Percentiles rank a stretch among this genome's conserved stretches.
These are phyloP conservation scores for Iris pallida DNA, from an alignment of 116 monocot genomes.

Conservation along the genomic window DNA sequence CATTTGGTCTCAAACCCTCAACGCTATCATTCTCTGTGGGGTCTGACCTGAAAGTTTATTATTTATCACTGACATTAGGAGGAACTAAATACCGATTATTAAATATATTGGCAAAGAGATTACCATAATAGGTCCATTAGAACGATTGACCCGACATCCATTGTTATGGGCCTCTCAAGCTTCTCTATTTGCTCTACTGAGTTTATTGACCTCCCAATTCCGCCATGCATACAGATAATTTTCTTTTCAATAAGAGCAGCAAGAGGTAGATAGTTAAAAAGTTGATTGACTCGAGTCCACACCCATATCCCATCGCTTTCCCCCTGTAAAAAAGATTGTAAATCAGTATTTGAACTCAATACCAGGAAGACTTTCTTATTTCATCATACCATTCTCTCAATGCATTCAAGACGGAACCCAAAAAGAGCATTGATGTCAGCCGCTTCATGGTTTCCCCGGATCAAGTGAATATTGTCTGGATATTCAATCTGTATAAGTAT, in stretches of 20 bases:
- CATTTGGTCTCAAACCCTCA: slow-evolving; percentile 95
- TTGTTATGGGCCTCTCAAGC: slow-evolving; percentile 87
- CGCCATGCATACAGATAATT: slow-evolving; percentile 99
- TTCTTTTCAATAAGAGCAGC: slow-evolving; percentile 93
- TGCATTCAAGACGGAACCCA: slow-evolving; percentile 92
- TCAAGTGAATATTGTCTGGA: slow-evolving; percentile 83
- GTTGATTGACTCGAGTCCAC: slow-evolving; percentile 85
- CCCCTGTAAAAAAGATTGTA: slow-evolving; percentile 42
- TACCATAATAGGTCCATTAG: slow-evolving; percentile 96
- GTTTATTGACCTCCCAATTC: slow-evolving; percentile 90
- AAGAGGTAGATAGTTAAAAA: slow-evolving; percentile 85
- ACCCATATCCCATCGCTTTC: slow-evolving; percentile 98
- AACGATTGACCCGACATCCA: slow-evolving; percentile 89
- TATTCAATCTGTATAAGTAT: slow-evolving; percentile 40
- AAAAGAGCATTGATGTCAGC: slow-evolving; percentile 98
- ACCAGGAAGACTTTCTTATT: neutral
- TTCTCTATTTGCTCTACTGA: slow-evolving; percentile 90
- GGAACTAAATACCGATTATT: neutral
- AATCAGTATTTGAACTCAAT: neutral
- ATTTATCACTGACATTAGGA: neutral
- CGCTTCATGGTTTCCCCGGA: slow-evolving; percentile 94
- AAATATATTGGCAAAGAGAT: neutral
- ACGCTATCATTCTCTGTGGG: slow-evolving; percentile 96
- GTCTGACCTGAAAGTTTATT: slow-evolving; percentile 68
- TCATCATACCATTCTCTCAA: slow-evolving; percentile 89